phyloP scores from a whole-genome alignment of 208 protist species.

The Phytomonas sp. region DNA sequence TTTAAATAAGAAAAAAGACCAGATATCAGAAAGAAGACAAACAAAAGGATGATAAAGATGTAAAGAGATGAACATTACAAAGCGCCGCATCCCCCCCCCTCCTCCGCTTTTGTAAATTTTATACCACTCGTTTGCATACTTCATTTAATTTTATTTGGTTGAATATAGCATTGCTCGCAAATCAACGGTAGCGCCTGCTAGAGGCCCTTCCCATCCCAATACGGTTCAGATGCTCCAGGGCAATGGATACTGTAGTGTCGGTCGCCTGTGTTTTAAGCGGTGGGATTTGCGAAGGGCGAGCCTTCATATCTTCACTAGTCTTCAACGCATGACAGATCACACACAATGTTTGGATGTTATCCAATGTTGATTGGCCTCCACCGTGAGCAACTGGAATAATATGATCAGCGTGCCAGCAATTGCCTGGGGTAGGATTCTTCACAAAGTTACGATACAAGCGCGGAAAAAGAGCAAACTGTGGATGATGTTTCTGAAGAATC shows the following conservation, averaged over 20 bases:
- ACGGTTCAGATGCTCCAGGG: background rate
- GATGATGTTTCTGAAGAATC: conserved; percentile 36
- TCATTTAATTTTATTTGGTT: background rate
- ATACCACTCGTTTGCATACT: background rate
- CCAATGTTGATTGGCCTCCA: conserved; percentile 45
- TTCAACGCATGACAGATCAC: conserved; percentile 74
- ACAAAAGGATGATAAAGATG: background rate
- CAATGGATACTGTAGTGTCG: conserved; percentile 11
- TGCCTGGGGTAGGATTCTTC: conserved; percentile 45
- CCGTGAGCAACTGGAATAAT: conserved; percentile 57
- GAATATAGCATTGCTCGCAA: background rate
- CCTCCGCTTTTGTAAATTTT: background rate
- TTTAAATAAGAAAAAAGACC: background rate
- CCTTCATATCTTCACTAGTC: conserved; percentile 35
- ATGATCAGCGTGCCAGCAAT: conserved; percentile 79
- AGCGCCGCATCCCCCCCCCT: background rate
- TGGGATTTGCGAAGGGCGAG: background rate
- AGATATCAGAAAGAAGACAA: conserved; percentile 6
- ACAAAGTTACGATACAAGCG: conserved; percentile 37
- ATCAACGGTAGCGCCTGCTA: background rate
- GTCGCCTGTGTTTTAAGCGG: no score
- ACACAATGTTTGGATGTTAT: conserved; percentile 79
- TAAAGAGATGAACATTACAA: background rate
- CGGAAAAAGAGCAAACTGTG: conserved; percentile 48
- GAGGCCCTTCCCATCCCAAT: background rate